Base-by-base conservation (phyloP, 441 rosid species). In the Croton laevigatus region DNA sequence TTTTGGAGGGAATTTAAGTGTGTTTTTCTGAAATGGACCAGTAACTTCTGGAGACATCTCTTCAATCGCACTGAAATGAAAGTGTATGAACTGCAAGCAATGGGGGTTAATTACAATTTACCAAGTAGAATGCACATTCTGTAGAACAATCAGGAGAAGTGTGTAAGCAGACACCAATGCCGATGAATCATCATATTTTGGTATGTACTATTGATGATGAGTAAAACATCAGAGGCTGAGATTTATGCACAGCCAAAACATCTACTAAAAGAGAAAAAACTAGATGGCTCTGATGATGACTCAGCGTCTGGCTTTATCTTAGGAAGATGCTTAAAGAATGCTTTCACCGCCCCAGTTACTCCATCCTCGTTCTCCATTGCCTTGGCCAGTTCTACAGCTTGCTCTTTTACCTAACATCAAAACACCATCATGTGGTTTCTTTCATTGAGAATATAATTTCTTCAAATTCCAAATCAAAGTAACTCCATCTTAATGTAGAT, bases 321-420 rank as follows among this genome's bases (percentile, higher is more conserved):
- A n/a, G 94, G 94, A 45, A 87, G 88, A 77, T 95, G 97, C 89
- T 88, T 93, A 23, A 95, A 83, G 82, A 95, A 95, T 14, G 99
- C 97, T 68, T 83, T 88, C 61, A 95, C 99, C 9, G 98, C 99
- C 79, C 97, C 99, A 19, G 85, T 78, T 71, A 89, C 97, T 55
- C 99, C 99, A 64, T 95, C 99, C 82, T 95, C 99, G 23, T 87
- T 83, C 86, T 91, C 87, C 99, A 93, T 93, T 32, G 93, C 93
- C 74, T 89, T 80, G 48, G 98, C 94, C 71, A 93, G 88, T 67
- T 91, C 90, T 73, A 91, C 82, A 6, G 97, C 97, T 6, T 70
- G 83, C 69, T 86, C 84, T 79, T 95, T 95, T 70, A 95, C 99
- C 99, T 95, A 85, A 0, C 48, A 76, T 73, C 55, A 55, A 44